Percentiles rank a stretch among this genome's conserved stretches.
These are phyloP conservation scores for Ogataea trehaloabstinens DNA, from an alignment of 805 yeast species.

Conservation along the genomic window DNA sequence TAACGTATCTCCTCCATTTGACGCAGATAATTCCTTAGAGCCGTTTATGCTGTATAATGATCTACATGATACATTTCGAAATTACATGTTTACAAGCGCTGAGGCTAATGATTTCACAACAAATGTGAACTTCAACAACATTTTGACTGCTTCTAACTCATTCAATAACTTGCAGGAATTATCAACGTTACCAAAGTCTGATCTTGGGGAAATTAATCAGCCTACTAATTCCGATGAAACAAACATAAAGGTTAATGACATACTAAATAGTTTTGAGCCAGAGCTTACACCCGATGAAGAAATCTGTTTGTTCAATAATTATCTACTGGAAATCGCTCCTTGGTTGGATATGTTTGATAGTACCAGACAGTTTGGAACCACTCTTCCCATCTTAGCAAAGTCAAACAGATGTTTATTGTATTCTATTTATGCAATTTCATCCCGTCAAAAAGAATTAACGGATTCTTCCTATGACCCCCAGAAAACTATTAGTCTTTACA, in stretches of 20 bases:
- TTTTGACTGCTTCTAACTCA: constrained; percentile 3
- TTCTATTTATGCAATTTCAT: constrained; percentile 9
- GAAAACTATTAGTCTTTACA: constrained; percentile 8
- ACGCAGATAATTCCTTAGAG: too few relatives aligned
- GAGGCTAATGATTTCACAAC: constrained; percentile 2
- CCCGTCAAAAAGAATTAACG: constrained; percentile 12
- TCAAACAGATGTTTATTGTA: constrained; percentile 9
- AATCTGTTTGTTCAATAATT: constrained; percentile 5
- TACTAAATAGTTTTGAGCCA: constrained; percentile 1
- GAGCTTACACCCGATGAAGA: not conserved
- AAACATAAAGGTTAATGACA: not conserved
- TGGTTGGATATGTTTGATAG: constrained; percentile 21
- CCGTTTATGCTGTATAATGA: constrained; percentile 2
- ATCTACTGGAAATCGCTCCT: constrained; percentile 7
- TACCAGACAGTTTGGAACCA: constrained; percentile 15
- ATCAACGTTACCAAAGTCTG: not conserved
- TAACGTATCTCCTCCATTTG: too few relatives aligned
- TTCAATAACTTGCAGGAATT: constrained; percentile 1
- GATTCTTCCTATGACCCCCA: constrained; percentile 8
- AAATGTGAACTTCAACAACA: constrained; percentile 1
- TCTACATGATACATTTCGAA: constrained; percentile 2
- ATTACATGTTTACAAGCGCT: constrained; percentile 4
- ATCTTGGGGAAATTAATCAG: too few relatives aligned
- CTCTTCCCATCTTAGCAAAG: constrained; percentile 11
- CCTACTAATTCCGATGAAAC: not conserved